These are phyloP conservation scores for Ophiosphaerella narmari DNA, from an alignment of 2,329 filamentous ascomycete genomes.

Conservation along the genomic window DNA sequence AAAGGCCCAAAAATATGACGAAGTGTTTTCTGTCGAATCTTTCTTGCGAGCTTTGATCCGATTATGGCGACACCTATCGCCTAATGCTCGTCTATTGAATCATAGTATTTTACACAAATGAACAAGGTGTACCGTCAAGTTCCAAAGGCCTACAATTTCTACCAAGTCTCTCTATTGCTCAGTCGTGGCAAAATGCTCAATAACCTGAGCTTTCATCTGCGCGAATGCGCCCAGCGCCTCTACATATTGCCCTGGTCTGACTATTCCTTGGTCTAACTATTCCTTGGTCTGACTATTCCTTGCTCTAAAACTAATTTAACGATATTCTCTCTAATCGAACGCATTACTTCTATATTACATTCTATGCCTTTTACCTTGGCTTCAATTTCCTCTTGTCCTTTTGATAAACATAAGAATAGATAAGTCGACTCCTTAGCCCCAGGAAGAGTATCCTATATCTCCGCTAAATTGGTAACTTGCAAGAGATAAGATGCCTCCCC, in stretches of 20 bases:
- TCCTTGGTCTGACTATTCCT: slow-evolving; percentile 25
- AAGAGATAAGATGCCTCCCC: slow-evolving; percentile 38
- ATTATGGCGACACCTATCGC: no score
- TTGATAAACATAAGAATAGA: slow-evolving; percentile 26
- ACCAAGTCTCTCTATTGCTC: slow-evolving; percentile 26
- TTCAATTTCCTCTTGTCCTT: slow-evolving; percentile 26
- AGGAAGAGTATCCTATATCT: slow-evolving; percentile 28
- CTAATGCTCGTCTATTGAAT: no score
- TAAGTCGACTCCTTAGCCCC: slow-evolving; percentile 14
- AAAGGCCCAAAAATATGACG: no score
- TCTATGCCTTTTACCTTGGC: slow-evolving; percentile 28
- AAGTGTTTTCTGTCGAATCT: no score
- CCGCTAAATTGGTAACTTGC: slow-evolving; percentile 31
- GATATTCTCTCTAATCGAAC: slow-evolving; percentile 24
- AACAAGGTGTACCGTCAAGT: slow-evolving; percentile 5
- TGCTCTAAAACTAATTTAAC: slow-evolving; percentile 31
- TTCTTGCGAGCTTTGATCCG: no score
- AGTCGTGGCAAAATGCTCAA: slow-evolving; percentile 23
- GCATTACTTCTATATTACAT: slow-evolving; percentile 36
- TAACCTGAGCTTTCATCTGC: slow-evolving; percentile 31
- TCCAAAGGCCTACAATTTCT: slow-evolving; percentile 28
- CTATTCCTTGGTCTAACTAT: no score
- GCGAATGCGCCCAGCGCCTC: slow-evolving; percentile 27
- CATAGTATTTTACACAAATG: no score
- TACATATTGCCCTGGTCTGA: no score